Evolutionary conservation across 73 alveolate species (phyloP).

Genomic region (Tetrahymena malaccensis): DNA sequence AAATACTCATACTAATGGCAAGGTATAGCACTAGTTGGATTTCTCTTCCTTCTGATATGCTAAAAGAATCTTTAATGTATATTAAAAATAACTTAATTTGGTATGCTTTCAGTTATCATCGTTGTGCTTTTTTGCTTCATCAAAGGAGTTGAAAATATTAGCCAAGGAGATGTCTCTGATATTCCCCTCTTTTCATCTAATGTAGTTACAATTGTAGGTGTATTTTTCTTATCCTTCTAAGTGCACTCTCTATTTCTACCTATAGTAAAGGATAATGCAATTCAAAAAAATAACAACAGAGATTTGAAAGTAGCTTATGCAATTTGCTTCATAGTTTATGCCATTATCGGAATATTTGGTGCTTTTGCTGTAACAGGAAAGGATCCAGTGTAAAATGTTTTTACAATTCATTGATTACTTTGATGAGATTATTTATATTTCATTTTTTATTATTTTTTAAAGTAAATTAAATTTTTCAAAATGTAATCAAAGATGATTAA

Average conservation of each 20-base stretch:
- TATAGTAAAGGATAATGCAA: background rate
- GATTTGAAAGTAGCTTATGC: background rate
- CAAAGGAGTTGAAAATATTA: background rate
- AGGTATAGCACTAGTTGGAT: background rate
- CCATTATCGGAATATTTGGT: background rate
- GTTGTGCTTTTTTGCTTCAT: background rate
- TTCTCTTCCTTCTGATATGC: background rate
- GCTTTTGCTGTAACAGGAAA: background rate
- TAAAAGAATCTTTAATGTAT: background rate
- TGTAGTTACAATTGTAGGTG: background rate
- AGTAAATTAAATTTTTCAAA: background rate
- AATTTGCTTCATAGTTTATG: background rate
- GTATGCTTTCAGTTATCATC: background rate
- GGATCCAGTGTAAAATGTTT: background rate
- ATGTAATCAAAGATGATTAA: background rate
- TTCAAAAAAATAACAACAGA: background rate
- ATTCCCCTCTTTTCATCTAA: background rate
- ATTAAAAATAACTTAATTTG: background rate
- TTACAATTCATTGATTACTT: background rate
- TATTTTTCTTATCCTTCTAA: background rate
- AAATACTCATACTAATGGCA: background rate
- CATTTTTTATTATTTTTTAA: background rate
- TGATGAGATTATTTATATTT: too few relatives aligned
- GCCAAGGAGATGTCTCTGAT: background rate
- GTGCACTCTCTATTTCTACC: background rate